Conservation (phyloP, 139 green algal species). For the Pleodorina starrii region DNA sequence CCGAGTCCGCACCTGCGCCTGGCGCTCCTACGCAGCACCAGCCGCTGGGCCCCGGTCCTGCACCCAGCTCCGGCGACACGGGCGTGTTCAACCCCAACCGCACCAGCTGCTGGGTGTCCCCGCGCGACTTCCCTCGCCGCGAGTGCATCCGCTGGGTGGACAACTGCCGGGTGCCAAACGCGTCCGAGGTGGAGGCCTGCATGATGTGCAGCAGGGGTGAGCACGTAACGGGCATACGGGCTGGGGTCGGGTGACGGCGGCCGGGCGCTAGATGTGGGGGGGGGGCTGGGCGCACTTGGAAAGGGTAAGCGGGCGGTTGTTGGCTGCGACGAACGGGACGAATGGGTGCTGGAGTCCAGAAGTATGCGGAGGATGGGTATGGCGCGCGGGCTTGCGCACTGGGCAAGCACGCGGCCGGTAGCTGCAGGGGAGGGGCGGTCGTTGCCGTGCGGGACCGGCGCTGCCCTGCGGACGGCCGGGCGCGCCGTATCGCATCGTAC, state of each 20-base stretch:
- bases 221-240: neutral
- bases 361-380: neutral
- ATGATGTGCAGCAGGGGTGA: conserved; percentile 40
- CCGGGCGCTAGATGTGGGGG: neutral
- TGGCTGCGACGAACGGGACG: neutral
- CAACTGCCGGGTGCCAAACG: conserved; percentile 20
- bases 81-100: neutral
- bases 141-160: conserved; percentile 29
- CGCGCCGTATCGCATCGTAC: too few species aligned
- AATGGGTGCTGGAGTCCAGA: neutral
- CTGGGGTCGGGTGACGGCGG: neutral
- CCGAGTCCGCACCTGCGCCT: too few species aligned
- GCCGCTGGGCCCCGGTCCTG: neutral
- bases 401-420: too few species aligned
- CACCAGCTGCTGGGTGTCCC: conserved; percentile 20
- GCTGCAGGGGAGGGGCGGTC: too few species aligned
- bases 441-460: too few species aligned
- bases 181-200: conserved; percentile 18
- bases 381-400: too few species aligned
- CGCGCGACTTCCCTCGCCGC: conserved; percentile 9
- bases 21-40: neutral
- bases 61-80: neutral
- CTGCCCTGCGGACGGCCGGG: too few species aligned
- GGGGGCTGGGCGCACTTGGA: neutral
- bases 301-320: neutral